phyloP scores from a whole-genome alignment of 768 basidiomycete genomes.

The Lactifluus echinatus region DNA sequence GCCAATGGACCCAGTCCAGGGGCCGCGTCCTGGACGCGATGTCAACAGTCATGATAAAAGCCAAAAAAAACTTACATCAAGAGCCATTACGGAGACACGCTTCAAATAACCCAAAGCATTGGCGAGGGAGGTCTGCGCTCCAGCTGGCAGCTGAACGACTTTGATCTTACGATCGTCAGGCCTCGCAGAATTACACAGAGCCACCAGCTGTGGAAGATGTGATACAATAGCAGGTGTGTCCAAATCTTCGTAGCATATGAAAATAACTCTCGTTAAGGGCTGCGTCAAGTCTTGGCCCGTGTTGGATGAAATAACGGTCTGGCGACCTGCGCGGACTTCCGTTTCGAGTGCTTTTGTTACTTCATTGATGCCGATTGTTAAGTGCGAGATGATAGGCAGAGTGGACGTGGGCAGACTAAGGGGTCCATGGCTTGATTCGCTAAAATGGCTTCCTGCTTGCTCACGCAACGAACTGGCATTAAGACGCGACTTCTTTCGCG shows the following conservation, averaged over 20 bases:
- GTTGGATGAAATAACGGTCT: neutral
- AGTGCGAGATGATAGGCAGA: constrained; percentile 39
- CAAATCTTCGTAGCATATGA: constrained; percentile 69
- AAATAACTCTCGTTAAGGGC: constrained; percentile 32
- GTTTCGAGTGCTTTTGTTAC: constrained; percentile 67
- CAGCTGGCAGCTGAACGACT: constrained; percentile 57
- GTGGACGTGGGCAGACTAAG: constrained; percentile 6
- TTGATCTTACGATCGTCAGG: constrained; percentile 30
- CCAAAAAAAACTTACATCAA: constrained; percentile 45
- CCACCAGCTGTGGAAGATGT: constrained; percentile 71
- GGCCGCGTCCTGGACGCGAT: constrained; percentile 31
- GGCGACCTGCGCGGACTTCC: constrained; percentile 32
- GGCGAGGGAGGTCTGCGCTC: constrained; percentile 55
- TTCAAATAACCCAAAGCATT: constrained; percentile 49
- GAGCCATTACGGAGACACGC: constrained; percentile 54
- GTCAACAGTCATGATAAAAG: constrained; percentile 3
- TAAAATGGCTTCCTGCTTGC: neutral
- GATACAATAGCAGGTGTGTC: constrained; percentile 63
- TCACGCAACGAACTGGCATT: neutral
- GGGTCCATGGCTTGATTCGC: neutral
- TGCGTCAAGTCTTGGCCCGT: neutral
- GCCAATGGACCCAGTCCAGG: constrained; percentile 29
- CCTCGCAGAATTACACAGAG: constrained; percentile 54
- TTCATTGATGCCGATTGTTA: constrained; percentile 67
- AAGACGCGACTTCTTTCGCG: constrained; percentile 4